Percentiles rank a stretch among this genome's conserved stretches.
Conservation (phyloP, 768 basidiomycete species). For the Megacollybia marginata region DNA sequence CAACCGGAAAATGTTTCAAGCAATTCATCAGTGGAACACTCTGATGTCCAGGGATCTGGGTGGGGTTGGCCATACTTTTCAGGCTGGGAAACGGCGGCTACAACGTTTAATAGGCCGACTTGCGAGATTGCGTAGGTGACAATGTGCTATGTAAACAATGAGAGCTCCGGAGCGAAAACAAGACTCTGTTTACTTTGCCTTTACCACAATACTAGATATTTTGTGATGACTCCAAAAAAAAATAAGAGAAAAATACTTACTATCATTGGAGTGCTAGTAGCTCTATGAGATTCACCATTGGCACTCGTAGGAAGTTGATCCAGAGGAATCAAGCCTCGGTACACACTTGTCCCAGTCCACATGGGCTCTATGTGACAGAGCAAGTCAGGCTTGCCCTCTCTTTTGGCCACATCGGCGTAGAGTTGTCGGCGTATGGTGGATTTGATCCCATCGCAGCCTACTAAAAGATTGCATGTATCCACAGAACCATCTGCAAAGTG, state of each 20-base stretch:
- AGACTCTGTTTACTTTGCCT: slow-evolving; percentile 26
- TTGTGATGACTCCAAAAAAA: not conserved
- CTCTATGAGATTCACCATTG: slow-evolving; percentile 21
- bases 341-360: slow-evolving; percentile 38
- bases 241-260: slow-evolving; percentile 16
- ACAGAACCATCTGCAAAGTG: slow-evolving; percentile 26
- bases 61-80: slow-evolving; percentile 21
- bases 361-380: slow-evolving; percentile 28
- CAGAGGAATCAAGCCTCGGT: slow-evolving; percentile 36
- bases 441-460: slow-evolving; percentile 42
- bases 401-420: slow-evolving; percentile 17
- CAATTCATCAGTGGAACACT: slow-evolving; percentile 23
- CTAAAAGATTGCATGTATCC: slow-evolving; percentile 30
- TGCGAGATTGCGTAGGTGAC: slow-evolving; percentile 41
- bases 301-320: slow-evolving; percentile 20
- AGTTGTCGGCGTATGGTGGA: slow-evolving; percentile 25
- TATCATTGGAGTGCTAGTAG: slow-evolving; percentile 35
- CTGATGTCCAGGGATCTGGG: slow-evolving; percentile 23
- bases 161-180: not conserved
- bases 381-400: slow-evolving; percentile 17
- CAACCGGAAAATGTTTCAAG: slow-evolving; percentile 23
- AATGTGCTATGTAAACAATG: slow-evolving; percentile 30
- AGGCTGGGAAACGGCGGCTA: slow-evolving; percentile 31
- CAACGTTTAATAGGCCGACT: slow-evolving; percentile 37
- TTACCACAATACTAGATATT: slow-evolving; percentile 36